Conservation (phyloP, 768 basidiomycete genomes). For the Galerina marginata region DNA sequence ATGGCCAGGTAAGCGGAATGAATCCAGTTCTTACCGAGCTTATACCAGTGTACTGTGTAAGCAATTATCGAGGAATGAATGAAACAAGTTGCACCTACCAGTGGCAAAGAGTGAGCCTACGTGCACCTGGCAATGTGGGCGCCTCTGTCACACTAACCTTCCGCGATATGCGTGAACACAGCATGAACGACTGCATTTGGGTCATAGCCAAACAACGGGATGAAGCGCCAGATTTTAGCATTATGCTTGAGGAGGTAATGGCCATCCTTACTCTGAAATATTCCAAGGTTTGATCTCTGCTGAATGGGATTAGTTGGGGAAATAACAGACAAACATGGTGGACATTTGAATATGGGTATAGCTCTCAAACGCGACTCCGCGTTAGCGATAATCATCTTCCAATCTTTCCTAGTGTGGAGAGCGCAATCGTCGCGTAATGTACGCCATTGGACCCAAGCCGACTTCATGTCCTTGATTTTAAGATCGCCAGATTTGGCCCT, state of each 20-base stretch:
- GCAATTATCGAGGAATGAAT: too few relatives aligned
- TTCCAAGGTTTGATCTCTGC: slow-evolving; percentile 22
- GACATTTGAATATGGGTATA: slow-evolving; percentile 21
- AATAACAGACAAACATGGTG: slow-evolving; percentile 7
- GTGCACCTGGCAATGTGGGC: too few relatives aligned
- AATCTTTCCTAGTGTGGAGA: slow-evolving; percentile 14
- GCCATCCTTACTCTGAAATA: slow-evolving; percentile 20
- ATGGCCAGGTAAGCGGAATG: too few relatives aligned
- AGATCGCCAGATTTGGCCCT: not conserved
- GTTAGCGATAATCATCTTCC: slow-evolving; percentile 2
- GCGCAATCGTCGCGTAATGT: slow-evolving; percentile 10
- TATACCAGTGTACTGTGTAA: too few relatives aligned
- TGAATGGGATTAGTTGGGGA: not conserved
- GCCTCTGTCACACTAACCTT: too few relatives aligned
- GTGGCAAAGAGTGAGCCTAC: too few relatives aligned
- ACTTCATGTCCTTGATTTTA: slow-evolving; percentile 20
- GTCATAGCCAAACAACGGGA: slow-evolving; percentile 26
- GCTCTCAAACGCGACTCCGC: slow-evolving; percentile 19
- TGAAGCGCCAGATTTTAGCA: not conserved
- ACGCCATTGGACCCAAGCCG: slow-evolving; percentile 20
- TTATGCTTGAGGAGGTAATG: not conserved
- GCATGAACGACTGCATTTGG: slow-evolving; percentile 19
- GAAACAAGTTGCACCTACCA: too few relatives aligned
- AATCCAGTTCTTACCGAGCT: too few relatives aligned
- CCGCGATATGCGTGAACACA: too few relatives aligned